Evolutionary conservation across 768 basidiomycete genomes (phyloP).

Genomic region (Kwoniella mangroviensis): DNA sequence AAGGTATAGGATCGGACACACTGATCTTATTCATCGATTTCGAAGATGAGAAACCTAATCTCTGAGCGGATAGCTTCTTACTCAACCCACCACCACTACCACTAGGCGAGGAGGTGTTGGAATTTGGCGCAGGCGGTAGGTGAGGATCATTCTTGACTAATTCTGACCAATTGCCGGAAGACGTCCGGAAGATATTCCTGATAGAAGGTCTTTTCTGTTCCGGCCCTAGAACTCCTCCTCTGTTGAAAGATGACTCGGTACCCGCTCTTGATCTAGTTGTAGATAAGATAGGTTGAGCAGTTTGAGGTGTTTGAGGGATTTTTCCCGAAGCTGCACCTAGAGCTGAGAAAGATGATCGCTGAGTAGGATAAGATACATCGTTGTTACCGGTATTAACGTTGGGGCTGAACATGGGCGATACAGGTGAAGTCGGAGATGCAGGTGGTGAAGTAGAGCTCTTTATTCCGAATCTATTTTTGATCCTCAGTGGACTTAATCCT

Average conservation of each 20-base stretch:
- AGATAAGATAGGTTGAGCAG: slow-evolving; percentile 1
- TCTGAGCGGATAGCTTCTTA: slow-evolving; percentile 15
- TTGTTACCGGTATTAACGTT: background rate
- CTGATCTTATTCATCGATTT: slow-evolving; percentile 1
- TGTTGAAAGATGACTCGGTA: slow-evolving; percentile 8
- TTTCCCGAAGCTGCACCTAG: slow-evolving; percentile 8
- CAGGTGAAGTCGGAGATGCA: slow-evolving; percentile 16
- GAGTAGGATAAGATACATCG: slow-evolving; percentile 18
- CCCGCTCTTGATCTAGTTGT: slow-evolving; percentile 14
- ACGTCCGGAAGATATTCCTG: slow-evolving; percentile 44
- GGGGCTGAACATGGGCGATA: background rate
- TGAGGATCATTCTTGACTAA: slow-evolving; percentile 21
- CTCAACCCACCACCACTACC: slow-evolving; percentile 4
- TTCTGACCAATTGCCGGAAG: slow-evolving; percentile 49
- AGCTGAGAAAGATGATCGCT: slow-evolving; percentile 21
- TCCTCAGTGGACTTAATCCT: slow-evolving; percentile 14
- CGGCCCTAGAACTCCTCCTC: background rate
- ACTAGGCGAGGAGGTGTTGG: background rate
- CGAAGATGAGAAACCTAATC: slow-evolving; percentile 11
- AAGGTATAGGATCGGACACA: slow-evolving; percentile 23
- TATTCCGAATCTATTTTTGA: slow-evolving; percentile 1
- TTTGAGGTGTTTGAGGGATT: background rate
- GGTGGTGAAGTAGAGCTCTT: slow-evolving; percentile 21
- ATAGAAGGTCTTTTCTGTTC: slow-evolving; percentile 35
- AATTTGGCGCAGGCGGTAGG: background rate